A percentile compares a stretch with the other conserved stretches of the same genome.
Evolutionary conservation across 2,329 filamentous ascomycete genomes (phyloP).

Genomic region (Cercospora zeina): DNA sequence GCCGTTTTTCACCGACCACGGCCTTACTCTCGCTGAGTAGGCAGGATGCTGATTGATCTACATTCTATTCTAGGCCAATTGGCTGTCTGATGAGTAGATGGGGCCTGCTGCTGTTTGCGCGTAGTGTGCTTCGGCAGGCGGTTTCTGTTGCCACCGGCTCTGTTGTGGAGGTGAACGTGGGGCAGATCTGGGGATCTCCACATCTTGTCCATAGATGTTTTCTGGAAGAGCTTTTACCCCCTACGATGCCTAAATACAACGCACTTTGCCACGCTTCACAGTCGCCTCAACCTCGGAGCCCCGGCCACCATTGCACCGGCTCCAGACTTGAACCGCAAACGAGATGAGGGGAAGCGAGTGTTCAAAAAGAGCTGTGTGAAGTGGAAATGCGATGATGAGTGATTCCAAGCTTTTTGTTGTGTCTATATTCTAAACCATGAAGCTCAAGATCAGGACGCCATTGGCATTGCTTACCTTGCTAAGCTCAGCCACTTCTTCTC

Average conservation of each 20-base stretch:
- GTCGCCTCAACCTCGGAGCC: not conserved
- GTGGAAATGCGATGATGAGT: not conserved
- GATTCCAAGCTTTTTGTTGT: not conserved
- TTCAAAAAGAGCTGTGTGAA: not conserved
- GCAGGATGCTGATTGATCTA: too few species aligned
- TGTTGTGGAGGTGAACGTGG: not conserved
- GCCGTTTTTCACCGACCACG: too few species aligned
- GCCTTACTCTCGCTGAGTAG: too few species aligned
- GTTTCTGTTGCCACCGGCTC: not conserved
- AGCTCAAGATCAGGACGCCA: not conserved
- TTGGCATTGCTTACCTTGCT: slow-evolving; percentile 1
- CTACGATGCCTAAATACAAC: too few species aligned
- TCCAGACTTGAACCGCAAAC: not conserved
- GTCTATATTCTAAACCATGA: not conserved
- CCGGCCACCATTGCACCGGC: not conserved
- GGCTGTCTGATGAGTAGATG: too few species aligned
- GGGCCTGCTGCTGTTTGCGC: too few species aligned
- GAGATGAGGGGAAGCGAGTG: not conserved
- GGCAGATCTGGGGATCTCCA: slow-evolving; percentile 3
- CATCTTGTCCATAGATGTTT: not conserved
- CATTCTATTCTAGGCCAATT: too few species aligned
- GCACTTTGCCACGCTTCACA: not conserved
- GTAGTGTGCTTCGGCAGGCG: not conserved
- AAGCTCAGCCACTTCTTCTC: not conserved
- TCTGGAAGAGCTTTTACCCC: not conserved